These are phyloP conservation scores for Vanrija sp. DNA, from an alignment of 1,284 basidiomycete species.

Conservation along the genomic window DNA sequence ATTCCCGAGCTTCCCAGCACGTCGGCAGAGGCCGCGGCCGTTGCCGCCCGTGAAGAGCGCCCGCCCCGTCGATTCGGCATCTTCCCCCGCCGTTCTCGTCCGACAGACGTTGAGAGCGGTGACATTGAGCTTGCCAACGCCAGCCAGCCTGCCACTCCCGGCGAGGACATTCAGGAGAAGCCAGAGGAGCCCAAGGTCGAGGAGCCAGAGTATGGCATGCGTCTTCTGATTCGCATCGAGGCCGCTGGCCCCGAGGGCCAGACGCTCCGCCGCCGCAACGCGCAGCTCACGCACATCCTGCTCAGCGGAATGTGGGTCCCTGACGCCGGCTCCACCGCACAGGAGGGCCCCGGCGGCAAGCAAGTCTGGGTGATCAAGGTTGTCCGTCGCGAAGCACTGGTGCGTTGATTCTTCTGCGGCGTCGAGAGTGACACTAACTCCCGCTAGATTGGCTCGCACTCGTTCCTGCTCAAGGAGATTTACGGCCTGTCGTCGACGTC, in stretches of 20 bases:
- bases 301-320: slow-evolving; percentile 65
- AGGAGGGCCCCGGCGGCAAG: slow-evolving; percentile 54
- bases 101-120: slow-evolving; percentile 36
- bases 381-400: slow-evolving; percentile 75
- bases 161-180: slow-evolving; percentile 43
- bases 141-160: slow-evolving; percentile 29
- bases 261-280: slow-evolving; percentile 62
- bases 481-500: slow-evolving; percentile 64
- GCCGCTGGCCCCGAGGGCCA: slow-evolving; percentile 65
- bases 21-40: not conserved
- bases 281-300: slow-evolving; percentile 79
- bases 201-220: slow-evolving; percentile 62
- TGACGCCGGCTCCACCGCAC: slow-evolving; percentile 20
- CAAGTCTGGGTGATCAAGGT: slow-evolving; percentile 77
- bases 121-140: slow-evolving; percentile 42
- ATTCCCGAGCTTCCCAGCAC: slow-evolving; percentile 25
- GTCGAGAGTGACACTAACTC: not conserved
- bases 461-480: slow-evolving; percentile 87
- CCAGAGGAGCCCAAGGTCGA: slow-evolving; percentile 40
- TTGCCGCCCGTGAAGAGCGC: not conserved
- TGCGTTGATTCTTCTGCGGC: slow-evolving; percentile 11
- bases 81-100: slow-evolving; percentile 27
- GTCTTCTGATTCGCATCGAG: slow-evolving; percentile 67
- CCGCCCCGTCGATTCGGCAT: slow-evolving; percentile 31
- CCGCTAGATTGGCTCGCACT: slow-evolving; percentile 70